A percentile compares a stretch with the other conserved stretches of the same genome.
These are phyloP conservation scores for Myochromella boudieri DNA, from an alignment of 768 basidiomycete genomes.

Conservation along the genomic window DNA sequence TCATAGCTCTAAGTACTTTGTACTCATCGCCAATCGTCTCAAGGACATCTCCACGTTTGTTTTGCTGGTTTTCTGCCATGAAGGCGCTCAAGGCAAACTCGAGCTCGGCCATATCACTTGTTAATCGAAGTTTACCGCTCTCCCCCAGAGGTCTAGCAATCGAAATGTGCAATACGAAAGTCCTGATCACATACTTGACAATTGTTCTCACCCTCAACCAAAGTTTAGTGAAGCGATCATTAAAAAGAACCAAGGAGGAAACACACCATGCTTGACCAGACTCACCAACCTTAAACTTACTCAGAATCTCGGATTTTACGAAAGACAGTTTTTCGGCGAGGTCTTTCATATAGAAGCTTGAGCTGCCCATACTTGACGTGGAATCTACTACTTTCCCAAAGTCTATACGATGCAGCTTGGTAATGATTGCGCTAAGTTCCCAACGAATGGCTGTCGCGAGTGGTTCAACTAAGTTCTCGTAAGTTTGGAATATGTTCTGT, in stretches of 20 bases:
- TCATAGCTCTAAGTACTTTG: constrained; percentile 77
- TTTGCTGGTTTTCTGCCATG: constrained; percentile 54
- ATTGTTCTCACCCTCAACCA: constrained; percentile 57
- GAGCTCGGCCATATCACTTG: constrained; percentile 94
- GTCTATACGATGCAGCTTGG: constrained; percentile 83
- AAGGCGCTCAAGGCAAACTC: constrained; percentile 91
- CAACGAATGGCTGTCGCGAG: constrained; percentile 69
- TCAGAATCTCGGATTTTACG: constrained; percentile 75
- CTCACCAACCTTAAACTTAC: constrained; percentile 70
- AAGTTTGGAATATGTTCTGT: constrained; percentile 52
- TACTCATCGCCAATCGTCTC: constrained; percentile 88
- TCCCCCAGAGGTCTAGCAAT: constrained; percentile 91
- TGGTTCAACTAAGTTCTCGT: constrained; percentile 61
- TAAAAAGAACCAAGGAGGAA: neutral
- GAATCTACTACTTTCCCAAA: constrained; percentile 74
- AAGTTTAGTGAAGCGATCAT: neutral
- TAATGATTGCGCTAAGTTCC: constrained; percentile 77
- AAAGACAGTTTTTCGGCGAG: constrained; percentile 85
- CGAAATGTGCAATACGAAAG: constrained; percentile 92
- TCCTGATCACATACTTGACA: constrained; percentile 76
- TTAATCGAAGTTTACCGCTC: constrained; percentile 89
- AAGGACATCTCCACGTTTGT: constrained; percentile 63
- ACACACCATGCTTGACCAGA: constrained; percentile 70
- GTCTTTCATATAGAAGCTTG: constrained; percentile 91
- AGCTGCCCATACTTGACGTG: constrained; percentile 57